phyloP scores from a whole-genome alignment of 2,329 filamentous ascomycete species.

The Penicillium griseofulvum region DNA sequence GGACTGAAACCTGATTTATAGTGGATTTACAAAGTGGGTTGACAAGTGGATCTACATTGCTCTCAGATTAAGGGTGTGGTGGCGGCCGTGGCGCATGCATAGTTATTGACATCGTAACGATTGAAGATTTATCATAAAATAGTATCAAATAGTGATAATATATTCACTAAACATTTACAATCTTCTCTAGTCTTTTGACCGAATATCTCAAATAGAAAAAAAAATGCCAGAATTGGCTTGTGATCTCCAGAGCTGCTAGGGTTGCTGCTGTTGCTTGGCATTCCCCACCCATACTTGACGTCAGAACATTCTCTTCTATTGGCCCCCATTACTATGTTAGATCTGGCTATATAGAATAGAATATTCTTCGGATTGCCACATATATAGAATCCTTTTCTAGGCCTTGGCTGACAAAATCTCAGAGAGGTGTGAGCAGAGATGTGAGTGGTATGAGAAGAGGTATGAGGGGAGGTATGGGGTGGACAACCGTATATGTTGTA shows the following conservation, averaged over 20 bases:
- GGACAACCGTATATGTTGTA: background rate
- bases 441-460: too few relatives aligned
- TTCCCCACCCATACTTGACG: background rate
- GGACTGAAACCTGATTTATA: conserved; percentile 10
- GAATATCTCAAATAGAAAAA: too few relatives aligned
- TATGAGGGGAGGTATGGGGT: background rate
- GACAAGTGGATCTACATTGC: conserved; percentile 3
- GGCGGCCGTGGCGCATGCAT: background rate
- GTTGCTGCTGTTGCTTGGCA: background rate
- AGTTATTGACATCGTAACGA: background rate
- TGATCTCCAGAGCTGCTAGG: background rate
- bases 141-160: too few relatives aligned
- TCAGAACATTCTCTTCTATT: background rate
- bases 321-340: background rate
- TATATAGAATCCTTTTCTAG: background rate
- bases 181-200: too few relatives aligned
- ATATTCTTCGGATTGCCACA: background rate
- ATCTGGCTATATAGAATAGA: background rate
- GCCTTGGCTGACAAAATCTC: background rate
- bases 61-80: background rate
- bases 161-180: too few relatives aligned
- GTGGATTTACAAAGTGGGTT: conserved; percentile 14
- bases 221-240: background rate
- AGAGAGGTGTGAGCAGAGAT: too few relatives aligned
- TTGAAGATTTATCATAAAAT: too few relatives aligned